Evolutionary conservation across 805 yeast genomes (phyloP).

Genomic region (Candida ponderosae): DNA sequence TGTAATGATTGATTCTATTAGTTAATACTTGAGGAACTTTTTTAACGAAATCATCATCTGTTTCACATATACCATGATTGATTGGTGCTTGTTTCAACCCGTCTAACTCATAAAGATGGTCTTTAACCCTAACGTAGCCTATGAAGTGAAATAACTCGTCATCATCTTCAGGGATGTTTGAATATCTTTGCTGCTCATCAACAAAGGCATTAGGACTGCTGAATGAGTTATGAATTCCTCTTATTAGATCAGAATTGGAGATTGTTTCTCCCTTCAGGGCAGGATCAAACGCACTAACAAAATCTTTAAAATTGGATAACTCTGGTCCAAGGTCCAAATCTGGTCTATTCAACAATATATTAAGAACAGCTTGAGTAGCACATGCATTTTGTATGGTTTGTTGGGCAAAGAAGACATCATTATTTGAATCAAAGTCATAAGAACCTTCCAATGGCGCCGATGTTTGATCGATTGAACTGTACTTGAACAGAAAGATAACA

Average conservation of each 20-base stretch:
- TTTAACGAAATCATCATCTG: slow-evolving; percentile 32
- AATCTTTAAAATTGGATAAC: slow-evolving; percentile 37
- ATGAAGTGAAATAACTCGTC: slow-evolving; percentile 56
- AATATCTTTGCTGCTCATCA: slow-evolving; percentile 26
- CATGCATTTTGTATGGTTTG: slow-evolving; percentile 65
- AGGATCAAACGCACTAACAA: slow-evolving; percentile 46
- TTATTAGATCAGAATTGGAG: slow-evolving; percentile 47
- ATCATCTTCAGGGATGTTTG: slow-evolving; percentile 26
- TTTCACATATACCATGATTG: slow-evolving; percentile 36
- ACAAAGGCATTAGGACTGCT: slow-evolving; percentile 44
- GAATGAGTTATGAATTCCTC: slow-evolving; percentile 55
- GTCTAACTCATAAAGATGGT: slow-evolving; percentile 50
- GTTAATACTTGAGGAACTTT: slow-evolving; percentile 37
- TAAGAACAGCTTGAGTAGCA: slow-evolving; percentile 66
- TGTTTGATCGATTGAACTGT: slow-evolving; percentile 32
- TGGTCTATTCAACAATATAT: slow-evolving; percentile 39
- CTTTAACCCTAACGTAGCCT: slow-evolving; percentile 39
- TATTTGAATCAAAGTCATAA: slow-evolving; percentile 26
- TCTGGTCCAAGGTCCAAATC: slow-evolving; percentile 41
- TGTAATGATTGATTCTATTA: slow-evolving; percentile 38
- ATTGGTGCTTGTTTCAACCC: slow-evolving; percentile 53
- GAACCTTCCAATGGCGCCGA: slow-evolving; percentile 35
- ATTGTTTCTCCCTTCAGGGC: slow-evolving; percentile 54
- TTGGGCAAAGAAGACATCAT: slow-evolving; percentile 47
- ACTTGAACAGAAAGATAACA: slow-evolving; percentile 55